Evolutionary conservation across 2,329 filamentous ascomycete genomes (phyloP), one percentile per base, ranked within the genome.

Genomic region (Lachnellula willkommii): DNA sequence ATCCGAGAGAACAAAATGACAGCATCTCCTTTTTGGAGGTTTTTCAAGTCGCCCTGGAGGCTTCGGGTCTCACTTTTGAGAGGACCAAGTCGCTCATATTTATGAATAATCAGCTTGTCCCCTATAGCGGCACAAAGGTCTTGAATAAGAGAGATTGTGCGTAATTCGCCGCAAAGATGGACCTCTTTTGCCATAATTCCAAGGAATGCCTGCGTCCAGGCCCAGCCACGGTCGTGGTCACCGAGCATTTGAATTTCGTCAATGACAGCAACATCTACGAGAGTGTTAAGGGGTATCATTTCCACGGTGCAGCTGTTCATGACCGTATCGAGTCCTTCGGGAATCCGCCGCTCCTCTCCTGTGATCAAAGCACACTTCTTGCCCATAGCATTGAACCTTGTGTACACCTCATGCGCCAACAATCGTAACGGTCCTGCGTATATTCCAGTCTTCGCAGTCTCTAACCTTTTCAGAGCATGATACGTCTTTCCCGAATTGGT

Each of bases 401-500:
- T 80, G 69, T 91, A 97, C n/a, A 97, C 88, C 71, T 99, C 94
- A 66, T 96, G 92, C 0, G 94, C 94, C 28, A 99, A 78, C 47
- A 99, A 75, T 49, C 94, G 83, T 46, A 99, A 75, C 0, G 94
- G 94, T 0, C 95, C 94, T 3, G 93, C 90, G 69, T 97, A 99
- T 50, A 96, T 85, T 40, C 94, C 94, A 8, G 78, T 80, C 32
- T 85, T 79, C 2, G 87, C 86, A 50, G 82, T 77, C 69, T 96
- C 90, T 11, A 99, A 79, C 12, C 88, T 84, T 72, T 95, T 87
- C 60, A 99, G 75, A 0, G 94, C 95, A 69, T 91, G 88, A 69
- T 97, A 99, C 0, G 95, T 99, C 77, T 99, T 99, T 55, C 94
- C 94, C 0, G 94, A 97, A 71, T 99, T 99, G 2, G 94, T 99